These are phyloP conservation scores for Sclerotinia minor DNA, from an alignment of 2,329 filamentous ascomycete genomes.

Conservation along the genomic window DNA sequence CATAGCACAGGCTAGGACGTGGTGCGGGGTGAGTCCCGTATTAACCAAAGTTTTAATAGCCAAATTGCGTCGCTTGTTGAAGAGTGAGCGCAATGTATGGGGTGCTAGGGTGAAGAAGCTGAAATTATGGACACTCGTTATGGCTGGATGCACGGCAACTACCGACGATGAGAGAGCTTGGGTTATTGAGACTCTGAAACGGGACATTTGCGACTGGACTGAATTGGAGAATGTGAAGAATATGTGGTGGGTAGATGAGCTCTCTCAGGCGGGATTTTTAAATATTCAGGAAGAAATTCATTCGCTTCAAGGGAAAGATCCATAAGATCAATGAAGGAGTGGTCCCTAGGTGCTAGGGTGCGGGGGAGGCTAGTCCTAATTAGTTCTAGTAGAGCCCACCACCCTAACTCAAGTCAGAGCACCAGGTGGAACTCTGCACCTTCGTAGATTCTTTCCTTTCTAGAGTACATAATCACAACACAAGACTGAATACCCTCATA, in stretches of 20 bases:
- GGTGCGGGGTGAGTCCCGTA: background rate
- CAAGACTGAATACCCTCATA: no score
- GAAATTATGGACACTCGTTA: background rate
- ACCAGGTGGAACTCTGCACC: no score
- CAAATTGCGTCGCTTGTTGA: background rate
- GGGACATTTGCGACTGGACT: background rate
- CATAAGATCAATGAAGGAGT: background rate
- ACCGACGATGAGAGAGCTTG: background rate
- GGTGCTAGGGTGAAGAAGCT: background rate
- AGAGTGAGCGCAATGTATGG: background rate
- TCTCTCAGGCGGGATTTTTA: background rate
- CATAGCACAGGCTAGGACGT: background rate
- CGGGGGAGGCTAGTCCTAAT: no score
- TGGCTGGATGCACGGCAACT: background rate
- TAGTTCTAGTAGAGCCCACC: no score
- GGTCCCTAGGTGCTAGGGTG: no score
- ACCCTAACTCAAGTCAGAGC: no score
- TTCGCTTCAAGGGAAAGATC: no score
- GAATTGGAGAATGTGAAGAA: background rate
- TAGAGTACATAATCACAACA: no score
- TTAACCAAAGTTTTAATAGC: background rate
- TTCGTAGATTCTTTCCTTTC: no score
- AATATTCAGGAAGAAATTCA: background rate
- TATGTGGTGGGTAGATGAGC: conserved; percentile 16
- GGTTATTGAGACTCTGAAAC: background rate